Conservation (phyloP, 441 rosid genomes). For the Macaranga tanarius region DNA sequence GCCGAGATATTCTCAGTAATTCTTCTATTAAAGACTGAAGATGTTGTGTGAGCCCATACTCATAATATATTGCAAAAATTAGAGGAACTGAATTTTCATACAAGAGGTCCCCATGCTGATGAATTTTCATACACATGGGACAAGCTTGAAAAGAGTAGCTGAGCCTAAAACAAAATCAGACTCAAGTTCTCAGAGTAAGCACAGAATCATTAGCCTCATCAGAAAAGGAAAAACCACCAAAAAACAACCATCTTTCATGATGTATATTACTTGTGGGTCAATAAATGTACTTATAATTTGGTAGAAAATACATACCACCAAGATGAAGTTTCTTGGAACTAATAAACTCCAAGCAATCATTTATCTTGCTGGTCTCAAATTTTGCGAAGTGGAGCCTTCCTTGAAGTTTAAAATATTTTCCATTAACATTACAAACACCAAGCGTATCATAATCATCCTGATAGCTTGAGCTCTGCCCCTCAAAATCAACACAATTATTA, state of each 20-base stretch:
- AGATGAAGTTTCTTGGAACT: conserved; percentile 50
- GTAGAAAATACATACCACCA: conserved; percentile 39
- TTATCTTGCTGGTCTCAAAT: conserved; percentile 80
- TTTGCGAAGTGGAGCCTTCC: conserved; percentile 78
- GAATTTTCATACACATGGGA: not conserved
- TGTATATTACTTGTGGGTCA: not conserved
- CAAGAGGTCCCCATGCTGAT: not conserved
- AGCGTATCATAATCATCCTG: conserved; percentile 33
- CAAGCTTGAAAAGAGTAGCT: not conserved
- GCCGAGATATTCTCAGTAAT: not conserved
- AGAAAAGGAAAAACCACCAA: not conserved
- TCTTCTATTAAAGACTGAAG: not conserved
- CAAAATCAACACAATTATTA: conserved; percentile 27
- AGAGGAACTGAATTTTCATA: not conserved
- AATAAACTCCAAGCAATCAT: conserved; percentile 78
- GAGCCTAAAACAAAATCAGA: not conserved
- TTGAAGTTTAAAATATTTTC: conserved; percentile 29
- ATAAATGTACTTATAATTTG: not conserved
- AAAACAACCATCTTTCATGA: not conserved
- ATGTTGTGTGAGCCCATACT: too few relatives aligned
- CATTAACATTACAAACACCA: conserved; percentile 25
- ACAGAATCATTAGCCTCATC: not conserved
- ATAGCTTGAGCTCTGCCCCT: conserved; percentile 35
- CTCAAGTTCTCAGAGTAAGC: conserved; percentile 3
- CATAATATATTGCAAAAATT: too few relatives aligned